Evolutionary conservation across 305 asterid species (phyloP).

Genomic region (Fraxinus xanthoxyloides): DNA sequence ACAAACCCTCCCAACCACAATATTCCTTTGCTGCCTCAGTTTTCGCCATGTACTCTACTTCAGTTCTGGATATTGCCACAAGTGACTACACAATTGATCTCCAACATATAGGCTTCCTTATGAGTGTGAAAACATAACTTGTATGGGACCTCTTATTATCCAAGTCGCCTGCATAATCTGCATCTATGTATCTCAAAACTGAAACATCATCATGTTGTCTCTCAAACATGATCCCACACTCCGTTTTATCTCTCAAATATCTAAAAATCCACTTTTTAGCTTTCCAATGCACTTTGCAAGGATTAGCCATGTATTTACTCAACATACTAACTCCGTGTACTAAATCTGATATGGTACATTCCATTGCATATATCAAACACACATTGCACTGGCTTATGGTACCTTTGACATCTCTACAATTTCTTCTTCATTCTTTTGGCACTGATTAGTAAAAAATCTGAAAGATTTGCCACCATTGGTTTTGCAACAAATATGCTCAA

Average conservation of each 20-base stretch:
- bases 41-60: not conserved
- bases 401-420: not conserved
- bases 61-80: not conserved
- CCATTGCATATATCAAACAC: not conserved
- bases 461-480: not conserved
- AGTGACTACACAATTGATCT: not conserved
- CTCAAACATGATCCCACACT: not conserved
- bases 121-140: not conserved
- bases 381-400: not conserved
- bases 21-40: not conserved
- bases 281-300: too few relatives aligned
- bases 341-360: too few relatives aligned
- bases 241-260: too few relatives aligned
- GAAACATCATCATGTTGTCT: not conserved
- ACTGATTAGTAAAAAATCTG: not conserved
- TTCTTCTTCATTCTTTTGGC: not conserved
- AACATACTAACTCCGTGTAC: too few relatives aligned
- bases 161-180: not conserved
- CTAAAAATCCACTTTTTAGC: too few relatives aligned
- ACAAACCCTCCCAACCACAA: not conserved
- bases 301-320: too few relatives aligned
- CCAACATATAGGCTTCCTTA: not conserved
- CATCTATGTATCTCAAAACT: not conserved
- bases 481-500: not conserved
- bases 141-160: too few relatives aligned